Evolutionary conservation across 2,329 filamentous ascomycete species (phyloP).

Genomic region (Lojkania enalia): DNA sequence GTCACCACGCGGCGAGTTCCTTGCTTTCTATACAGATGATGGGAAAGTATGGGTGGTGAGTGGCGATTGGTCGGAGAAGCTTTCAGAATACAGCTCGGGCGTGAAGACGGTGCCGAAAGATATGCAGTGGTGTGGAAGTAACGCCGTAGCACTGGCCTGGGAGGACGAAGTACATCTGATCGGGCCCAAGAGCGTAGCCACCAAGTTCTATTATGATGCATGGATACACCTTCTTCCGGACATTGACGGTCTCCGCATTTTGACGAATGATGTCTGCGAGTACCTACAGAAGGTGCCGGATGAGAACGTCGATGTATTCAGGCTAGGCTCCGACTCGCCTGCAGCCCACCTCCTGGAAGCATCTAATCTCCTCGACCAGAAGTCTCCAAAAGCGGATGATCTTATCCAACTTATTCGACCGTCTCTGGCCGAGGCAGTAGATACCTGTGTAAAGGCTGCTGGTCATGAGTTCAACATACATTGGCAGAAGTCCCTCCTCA

Average conservation of each 20-base stretch:
- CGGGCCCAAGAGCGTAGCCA: conserved; percentile 77
- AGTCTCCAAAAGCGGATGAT: conserved; percentile 96
- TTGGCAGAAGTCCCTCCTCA: conserved; percentile 95
- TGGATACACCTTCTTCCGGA: conserved; percentile 88
- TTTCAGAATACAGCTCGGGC: conserved; percentile 89
- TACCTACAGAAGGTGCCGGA: conserved; percentile 93
- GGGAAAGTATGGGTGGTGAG: conserved; percentile 89
- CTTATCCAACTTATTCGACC: conserved; percentile 92
- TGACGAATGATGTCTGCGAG: conserved; percentile 94
- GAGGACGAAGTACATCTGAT: conserved; percentile 96
- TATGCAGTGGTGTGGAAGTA: conserved; percentile 94
- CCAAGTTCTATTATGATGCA: conserved; percentile 85
- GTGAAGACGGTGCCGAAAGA: conserved; percentile 84
- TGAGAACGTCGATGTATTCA: conserved; percentile 86
- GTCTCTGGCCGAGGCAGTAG: conserved; percentile 87
- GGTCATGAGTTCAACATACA: conserved; percentile 87
- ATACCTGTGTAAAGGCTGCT: conserved; percentile 89
- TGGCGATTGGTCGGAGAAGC: conserved; percentile 88
- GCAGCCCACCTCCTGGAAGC: conserved; percentile 94
- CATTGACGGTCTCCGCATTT: conserved; percentile 82
- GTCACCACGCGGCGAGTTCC: conserved; percentile 86
- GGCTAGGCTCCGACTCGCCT: conserved; percentile 82
- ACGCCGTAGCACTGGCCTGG: conserved; percentile 92
- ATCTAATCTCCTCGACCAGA: conserved; percentile 84
- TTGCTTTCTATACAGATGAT: conserved; percentile 82